Evolutionary conservation across 1,139 yeast genomes (phyloP).

Genomic region (Yamadazyma mexicana): DNA sequence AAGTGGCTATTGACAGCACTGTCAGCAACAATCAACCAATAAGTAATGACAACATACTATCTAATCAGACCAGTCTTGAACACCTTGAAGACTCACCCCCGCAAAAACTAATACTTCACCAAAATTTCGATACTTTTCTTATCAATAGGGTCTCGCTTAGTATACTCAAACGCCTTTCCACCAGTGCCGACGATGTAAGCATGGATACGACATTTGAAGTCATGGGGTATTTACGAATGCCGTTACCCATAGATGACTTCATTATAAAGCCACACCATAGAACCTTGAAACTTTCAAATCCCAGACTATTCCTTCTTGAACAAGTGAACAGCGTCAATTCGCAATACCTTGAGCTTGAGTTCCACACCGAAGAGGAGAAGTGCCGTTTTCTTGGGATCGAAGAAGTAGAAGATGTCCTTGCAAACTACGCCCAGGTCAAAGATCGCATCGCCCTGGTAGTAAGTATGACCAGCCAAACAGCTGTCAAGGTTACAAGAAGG

Average conservation of each 20-base stretch:
- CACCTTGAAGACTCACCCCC: background rate
- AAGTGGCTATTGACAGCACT: background rate
- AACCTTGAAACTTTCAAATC: constrained; percentile 27
- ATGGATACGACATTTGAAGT: constrained; percentile 19
- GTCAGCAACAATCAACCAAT: background rate
- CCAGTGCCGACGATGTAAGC: constrained; percentile 14
- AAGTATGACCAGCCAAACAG: background rate
- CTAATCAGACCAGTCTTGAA: background rate
- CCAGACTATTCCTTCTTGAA: constrained; percentile 24
- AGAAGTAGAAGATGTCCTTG: constrained; percentile 29
- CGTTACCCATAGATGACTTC: constrained; percentile 22
- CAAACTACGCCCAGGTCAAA: background rate
- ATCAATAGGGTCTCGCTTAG: constrained; percentile 16
- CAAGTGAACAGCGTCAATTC: constrained; percentile 3
- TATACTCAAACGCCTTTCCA: constrained; percentile 12
- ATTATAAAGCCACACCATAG: constrained; percentile 31
- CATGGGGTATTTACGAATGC: constrained; percentile 19
- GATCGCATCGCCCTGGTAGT: background rate
- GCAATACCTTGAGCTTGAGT: constrained; percentile 22
- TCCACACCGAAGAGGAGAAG: constrained; percentile 25
- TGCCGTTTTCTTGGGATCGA: constrained; percentile 26
- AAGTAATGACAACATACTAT: background rate
- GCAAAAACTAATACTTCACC: background rate
- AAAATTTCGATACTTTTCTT: constrained; percentile 14
- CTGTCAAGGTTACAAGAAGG: constrained; percentile 1